phyloP scores from a whole-genome alignment of 2,329 filamentous ascomycete species.

The Ceratocystis papillata region DNA sequence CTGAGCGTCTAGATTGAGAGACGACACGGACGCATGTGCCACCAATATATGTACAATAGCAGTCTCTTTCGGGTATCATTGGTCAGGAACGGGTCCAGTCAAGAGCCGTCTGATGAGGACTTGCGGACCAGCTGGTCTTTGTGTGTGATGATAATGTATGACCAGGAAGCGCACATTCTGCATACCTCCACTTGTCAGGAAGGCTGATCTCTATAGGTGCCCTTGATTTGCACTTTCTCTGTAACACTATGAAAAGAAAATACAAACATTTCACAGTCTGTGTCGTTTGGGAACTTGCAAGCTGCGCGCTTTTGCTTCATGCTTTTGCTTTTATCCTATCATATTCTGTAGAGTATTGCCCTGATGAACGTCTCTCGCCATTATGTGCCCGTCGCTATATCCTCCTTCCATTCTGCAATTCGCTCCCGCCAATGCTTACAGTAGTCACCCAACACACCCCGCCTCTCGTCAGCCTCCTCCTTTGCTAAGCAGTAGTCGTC shows the following conservation, averaged over 20 bases:
- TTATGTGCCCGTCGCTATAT: slow-evolving; percentile 5
- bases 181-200: slow-evolving; percentile 4
- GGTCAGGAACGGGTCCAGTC: slow-evolving; percentile 9
- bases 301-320: neutral
- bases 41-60: slow-evolving; percentile 14
- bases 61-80: slow-evolving; percentile 14
- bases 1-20: neutral
- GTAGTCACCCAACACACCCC: slow-evolving; percentile 27
- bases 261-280: slow-evolving; percentile 20
- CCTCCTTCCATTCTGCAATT: slow-evolving; percentile 10
- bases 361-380: neutral
- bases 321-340: too few species aligned
- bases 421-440: slow-evolving; percentile 24
- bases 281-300: neutral
- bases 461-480: slow-evolving; percentile 55
- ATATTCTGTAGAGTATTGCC: too few species aligned
- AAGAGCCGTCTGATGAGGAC: neutral
- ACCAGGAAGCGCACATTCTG: slow-evolving; percentile 9
- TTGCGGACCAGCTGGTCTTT: slow-evolving; percentile 6
- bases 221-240: slow-evolving; percentile 33
- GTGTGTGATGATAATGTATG: slow-evolving; percentile 17
- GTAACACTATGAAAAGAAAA: slow-evolving; percentile 26
- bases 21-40: slow-evolving; percentile 2
- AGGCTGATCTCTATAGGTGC: slow-evolving; percentile 11
- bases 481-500: slow-evolving; percentile 69